These are phyloP conservation scores for Porodaedalea pini DNA, from an alignment of 1,284 basidiomycete species.

Conservation along the genomic window DNA sequence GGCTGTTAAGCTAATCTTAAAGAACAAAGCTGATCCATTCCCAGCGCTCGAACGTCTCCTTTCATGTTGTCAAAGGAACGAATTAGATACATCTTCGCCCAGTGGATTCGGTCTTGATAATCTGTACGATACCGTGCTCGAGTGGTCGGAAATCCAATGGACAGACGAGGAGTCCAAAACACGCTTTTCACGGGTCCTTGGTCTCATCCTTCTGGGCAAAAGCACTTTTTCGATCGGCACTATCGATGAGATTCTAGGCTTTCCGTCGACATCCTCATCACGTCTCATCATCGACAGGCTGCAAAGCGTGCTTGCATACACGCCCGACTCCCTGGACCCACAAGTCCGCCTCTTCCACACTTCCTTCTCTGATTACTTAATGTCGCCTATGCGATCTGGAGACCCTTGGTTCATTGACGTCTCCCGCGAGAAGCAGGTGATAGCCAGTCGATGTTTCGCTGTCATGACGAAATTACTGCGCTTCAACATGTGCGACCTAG, in stretches of 20 bases:
- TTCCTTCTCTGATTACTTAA: slow-evolving; percentile 2
- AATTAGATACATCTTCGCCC: too few relatives aligned
- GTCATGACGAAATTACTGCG: slow-evolving; percentile 30
- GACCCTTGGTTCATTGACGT: neutral
- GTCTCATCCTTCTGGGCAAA: neutral
- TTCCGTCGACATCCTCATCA: neutral
- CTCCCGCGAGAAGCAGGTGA: neutral
- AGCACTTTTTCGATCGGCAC: neutral
- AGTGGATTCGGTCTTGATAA: neutral
- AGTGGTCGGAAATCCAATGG: neutral
- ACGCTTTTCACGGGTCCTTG: neutral
- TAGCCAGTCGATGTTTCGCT: neutral
- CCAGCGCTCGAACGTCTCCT: neutral
- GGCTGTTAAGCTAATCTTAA: neutral
- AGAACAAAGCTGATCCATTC: neutral
- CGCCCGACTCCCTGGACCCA: neutral
- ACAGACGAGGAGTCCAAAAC: neutral
- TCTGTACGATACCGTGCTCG: neutral
- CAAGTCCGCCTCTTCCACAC: too few relatives aligned
- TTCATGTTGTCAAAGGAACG: neutral
- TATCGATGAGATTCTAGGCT: slow-evolving; percentile 2
- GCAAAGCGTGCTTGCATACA: neutral
- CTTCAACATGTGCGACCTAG: slow-evolving; percentile 60
- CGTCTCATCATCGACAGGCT: neutral
- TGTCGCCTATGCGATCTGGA: neutral